Evolutionary conservation across 805 yeast genomes (phyloP).

Genomic region (Yarrowia sp.): DNA sequence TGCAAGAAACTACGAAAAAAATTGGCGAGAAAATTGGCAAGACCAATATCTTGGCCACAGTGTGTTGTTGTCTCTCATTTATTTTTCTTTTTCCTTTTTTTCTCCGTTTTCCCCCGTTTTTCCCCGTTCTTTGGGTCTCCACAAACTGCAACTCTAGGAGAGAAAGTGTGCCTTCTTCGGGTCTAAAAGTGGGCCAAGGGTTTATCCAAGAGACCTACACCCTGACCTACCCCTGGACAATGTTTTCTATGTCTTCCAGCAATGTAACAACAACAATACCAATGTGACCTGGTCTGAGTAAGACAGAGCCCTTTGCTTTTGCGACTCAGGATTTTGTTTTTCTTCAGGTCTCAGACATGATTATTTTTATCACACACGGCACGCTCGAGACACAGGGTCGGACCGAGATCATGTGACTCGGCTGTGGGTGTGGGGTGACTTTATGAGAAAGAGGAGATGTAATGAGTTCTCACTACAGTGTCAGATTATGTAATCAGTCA

Average conservation of each 20-base stretch:
- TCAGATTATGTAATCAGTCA: too few relatives aligned
- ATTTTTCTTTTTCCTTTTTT: too few relatives aligned
- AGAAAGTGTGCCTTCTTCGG: too few relatives aligned
- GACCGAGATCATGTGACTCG: background rate
- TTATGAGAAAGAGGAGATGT: too few relatives aligned
- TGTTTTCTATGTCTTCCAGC: background rate
- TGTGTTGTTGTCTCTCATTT: too few relatives aligned
- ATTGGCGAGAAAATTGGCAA: too few relatives aligned
- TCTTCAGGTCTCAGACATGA: background rate
- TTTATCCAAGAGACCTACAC: background rate
- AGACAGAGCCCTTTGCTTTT: constrained; percentile 6
- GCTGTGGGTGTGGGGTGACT: background rate
- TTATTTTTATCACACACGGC: background rate
- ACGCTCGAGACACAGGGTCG: background rate
- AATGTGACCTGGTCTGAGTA: background rate
- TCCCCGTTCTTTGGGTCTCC: background rate
- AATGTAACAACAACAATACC: constrained; percentile 4
- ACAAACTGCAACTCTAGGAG: too few relatives aligned
- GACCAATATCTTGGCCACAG: too few relatives aligned
- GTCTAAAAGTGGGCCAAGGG: background rate
- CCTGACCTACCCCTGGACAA: background rate
- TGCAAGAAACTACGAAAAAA: too few relatives aligned
- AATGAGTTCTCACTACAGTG: too few relatives aligned
- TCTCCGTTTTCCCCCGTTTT: too few relatives aligned
- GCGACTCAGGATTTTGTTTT: background rate